phyloP scores from a whole-genome alignment of 2,329 filamentous ascomycete species.

The Pleurostoma richardsiae region DNA sequence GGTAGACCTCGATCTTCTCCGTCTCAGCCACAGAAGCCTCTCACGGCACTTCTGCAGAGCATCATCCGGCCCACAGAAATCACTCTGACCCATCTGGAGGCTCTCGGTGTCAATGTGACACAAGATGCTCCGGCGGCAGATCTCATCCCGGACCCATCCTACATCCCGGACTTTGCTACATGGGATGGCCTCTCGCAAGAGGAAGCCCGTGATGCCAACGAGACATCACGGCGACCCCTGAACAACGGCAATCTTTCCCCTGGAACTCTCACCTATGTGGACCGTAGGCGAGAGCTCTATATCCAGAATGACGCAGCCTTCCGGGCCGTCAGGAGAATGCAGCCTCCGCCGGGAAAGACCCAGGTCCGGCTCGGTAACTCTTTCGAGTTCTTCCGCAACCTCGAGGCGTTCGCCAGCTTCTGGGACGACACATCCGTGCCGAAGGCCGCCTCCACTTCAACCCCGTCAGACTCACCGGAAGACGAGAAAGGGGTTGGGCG shows the following conservation, averaged over 20 bases:
- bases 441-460: background rate
- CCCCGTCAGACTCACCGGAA: slow-evolving; percentile 5
- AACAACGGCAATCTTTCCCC: slow-evolving; percentile 51
- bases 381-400: slow-evolving; percentile 61
- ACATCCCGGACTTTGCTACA: slow-evolving; percentile 45
- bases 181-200: slow-evolving; percentile 47
- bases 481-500: slow-evolving; percentile 10
- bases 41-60: slow-evolving; percentile 46
- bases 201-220: slow-evolving; percentile 42
- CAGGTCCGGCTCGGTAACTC: slow-evolving; percentile 55
- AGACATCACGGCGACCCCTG: slow-evolving; percentile 40
- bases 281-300: slow-evolving; percentile 53
- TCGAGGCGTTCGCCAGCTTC: slow-evolving; percentile 53
- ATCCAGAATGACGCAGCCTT: slow-evolving; percentile 54
- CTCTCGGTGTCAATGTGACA: slow-evolving; percentile 52
- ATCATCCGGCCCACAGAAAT: slow-evolving; percentile 49
- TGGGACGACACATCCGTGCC: slow-evolving; percentile 56
- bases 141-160: slow-evolving; percentile 48
- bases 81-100: slow-evolving; percentile 44
- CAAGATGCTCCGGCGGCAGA: slow-evolving; percentile 40
- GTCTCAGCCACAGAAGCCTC: slow-evolving; percentile 21
- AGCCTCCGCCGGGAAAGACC: slow-evolving; percentile 45
- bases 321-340: slow-evolving; percentile 55
- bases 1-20: slow-evolving; percentile 5
- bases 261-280: slow-evolving; percentile 52